phyloP scores from a whole-genome alignment of 2,329 filamentous ascomycete species.

The Monosporascus ibericus region DNA sequence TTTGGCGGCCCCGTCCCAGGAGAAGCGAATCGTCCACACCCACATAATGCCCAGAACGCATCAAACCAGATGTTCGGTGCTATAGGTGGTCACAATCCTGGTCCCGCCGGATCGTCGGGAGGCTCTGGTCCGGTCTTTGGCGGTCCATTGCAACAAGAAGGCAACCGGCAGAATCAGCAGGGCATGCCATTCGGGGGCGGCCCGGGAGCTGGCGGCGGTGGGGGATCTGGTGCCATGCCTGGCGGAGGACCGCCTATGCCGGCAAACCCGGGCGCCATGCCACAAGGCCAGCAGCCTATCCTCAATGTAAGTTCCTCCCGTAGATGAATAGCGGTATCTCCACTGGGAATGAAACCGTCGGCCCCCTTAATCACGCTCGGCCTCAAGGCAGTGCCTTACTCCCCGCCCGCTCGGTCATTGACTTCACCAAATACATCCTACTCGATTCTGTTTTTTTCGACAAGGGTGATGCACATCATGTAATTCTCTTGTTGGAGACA shows the following conservation, averaged over 20 bases:
- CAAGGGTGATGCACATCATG: background rate
- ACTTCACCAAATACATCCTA: too few relatives aligned
- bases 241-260: conserved; percentile 26
- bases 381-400: background rate
- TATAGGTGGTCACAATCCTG: conserved; percentile 20
- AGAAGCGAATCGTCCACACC: conserved; percentile 45
- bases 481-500: background rate
- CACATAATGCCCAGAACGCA: conserved; percentile 44
- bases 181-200: conserved; percentile 51
- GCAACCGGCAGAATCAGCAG: conserved; percentile 57
- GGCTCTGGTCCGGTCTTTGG: conserved; percentile 63
- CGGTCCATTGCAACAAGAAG: conserved; percentile 58
- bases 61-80: conserved; percentile 46
- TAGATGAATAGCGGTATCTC: too few relatives aligned
- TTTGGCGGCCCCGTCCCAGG: conserved; percentile 50
- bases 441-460: too few relatives aligned
- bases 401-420: background rate
- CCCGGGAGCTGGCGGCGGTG: conserved; percentile 45
- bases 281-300: conserved; percentile 79
- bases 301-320: conserved; percentile 52
- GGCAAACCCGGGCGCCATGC: conserved; percentile 49
- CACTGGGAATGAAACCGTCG: too few relatives aligned
- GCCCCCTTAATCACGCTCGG: conserved; percentile 1
- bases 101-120: conserved; percentile 35
- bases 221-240: conserved; percentile 33